These are phyloP conservation scores for Limnomonas spitsbergensis DNA, from an alignment of 139 green algal species.

Conservation along the genomic window DNA sequence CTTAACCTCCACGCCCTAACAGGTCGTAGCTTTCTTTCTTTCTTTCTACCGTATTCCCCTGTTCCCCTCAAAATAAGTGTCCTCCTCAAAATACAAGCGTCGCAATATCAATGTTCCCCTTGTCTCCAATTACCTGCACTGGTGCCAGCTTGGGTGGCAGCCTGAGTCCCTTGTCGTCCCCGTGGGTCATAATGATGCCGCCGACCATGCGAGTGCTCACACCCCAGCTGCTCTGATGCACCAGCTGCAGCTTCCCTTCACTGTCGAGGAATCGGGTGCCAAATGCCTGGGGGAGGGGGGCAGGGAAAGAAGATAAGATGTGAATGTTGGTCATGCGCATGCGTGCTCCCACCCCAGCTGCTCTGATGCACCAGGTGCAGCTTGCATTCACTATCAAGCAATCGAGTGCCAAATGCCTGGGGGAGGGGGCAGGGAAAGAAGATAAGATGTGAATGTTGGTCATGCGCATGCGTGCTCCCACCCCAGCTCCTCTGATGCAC, in stretches of 20 bases:
- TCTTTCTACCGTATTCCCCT: no score
- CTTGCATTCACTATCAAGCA: constrained; percentile 59
- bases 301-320: constrained; percentile 32
- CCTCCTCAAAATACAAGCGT: no score
- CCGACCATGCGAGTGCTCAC: constrained; percentile 90
- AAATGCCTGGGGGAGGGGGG: constrained; percentile 60
- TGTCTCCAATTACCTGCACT: constrained; percentile 84
- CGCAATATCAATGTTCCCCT: no score
- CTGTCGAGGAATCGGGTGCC: constrained; percentile 64
- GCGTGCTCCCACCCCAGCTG: constrained; percentile 90
- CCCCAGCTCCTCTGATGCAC: constrained; percentile 95
- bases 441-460: no score
- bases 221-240: constrained; percentile 94
- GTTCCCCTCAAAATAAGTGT: no score
- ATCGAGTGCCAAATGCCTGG: constrained; percentile 67
- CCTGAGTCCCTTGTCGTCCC: constrained; percentile 89
- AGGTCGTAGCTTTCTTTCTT: no score
- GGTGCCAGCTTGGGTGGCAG: constrained; percentile 89
- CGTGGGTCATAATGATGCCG: constrained; percentile 97
- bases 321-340: no score
- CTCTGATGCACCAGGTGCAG: constrained; percentile 85
- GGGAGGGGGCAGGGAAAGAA: constrained; percentile 42
- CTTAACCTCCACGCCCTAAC: no score
- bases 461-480: constrained; percentile 86
- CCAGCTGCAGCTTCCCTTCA: constrained; percentile 57